Conservation (phyloP, 148 eudicot genomes). For the Cornus florida region DNA sequence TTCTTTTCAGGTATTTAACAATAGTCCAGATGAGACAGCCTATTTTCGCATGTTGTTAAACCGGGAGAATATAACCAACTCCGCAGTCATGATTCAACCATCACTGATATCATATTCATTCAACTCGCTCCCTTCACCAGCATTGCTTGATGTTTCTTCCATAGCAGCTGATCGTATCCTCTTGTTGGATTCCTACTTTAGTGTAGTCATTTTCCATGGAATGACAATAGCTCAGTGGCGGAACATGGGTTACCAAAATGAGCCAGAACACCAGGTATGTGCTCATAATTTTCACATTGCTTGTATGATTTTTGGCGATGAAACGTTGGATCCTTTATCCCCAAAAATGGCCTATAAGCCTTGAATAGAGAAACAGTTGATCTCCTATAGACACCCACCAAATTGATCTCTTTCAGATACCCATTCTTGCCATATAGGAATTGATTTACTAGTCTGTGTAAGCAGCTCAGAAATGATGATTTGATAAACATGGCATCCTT, state of each 20-base stretch:
- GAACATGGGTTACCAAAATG: conserved; percentile 88
- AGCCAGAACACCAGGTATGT: conserved; percentile 77
- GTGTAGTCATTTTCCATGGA: conserved; percentile 95
- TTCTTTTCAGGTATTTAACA: conserved; percentile 67
- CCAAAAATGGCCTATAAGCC: background rate
- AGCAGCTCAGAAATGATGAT: background rate
- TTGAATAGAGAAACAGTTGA: background rate
- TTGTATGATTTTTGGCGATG: background rate
- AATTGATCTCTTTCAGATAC: background rate
- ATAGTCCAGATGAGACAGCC: conserved; percentile 99
- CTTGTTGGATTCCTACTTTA: conserved; percentile 84
- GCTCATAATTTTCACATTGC: background rate
- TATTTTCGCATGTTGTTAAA: conserved; percentile 88
- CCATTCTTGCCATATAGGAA: background rate
- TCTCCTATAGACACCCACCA: background rate
- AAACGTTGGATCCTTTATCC: background rate
- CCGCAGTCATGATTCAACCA: conserved; percentile 95
- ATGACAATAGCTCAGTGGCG: conserved; percentile 97
- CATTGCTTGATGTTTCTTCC: conserved; percentile 82
- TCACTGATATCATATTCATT: conserved; percentile 88
- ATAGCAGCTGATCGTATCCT: conserved; percentile 87
- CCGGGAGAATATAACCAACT: conserved; percentile 79
- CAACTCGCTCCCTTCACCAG: conserved; percentile 80
- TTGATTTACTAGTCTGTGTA: background rate
- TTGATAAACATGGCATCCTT: too few species aligned